Conservation (phyloP, 352 stramenopile genomes). For the Phytophthora aleatoria region DNA sequence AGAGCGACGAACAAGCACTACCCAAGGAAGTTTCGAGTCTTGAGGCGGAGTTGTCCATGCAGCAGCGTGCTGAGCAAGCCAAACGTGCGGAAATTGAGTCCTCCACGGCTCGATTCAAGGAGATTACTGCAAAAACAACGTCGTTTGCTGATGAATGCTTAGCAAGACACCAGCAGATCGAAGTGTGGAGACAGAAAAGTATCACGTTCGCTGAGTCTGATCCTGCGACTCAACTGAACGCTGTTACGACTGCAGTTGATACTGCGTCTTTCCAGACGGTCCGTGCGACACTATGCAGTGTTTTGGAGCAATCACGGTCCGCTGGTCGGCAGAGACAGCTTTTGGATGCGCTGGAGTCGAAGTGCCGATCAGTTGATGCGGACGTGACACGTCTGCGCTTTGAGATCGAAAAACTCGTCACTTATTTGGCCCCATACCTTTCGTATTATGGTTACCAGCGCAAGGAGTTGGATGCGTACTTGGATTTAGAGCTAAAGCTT, state of each 20-base stretch:
- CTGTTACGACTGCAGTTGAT: constrained; percentile 16
- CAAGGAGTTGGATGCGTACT: constrained; percentile 46
- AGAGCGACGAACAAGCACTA: constrained; percentile 34
- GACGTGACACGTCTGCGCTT: constrained; percentile 32
- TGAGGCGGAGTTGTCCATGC: constrained; percentile 14
- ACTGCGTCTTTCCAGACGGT: constrained; percentile 36
- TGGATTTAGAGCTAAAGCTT: constrained; percentile 24
- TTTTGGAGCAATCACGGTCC: constrained; percentile 15
- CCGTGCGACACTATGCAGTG: constrained; percentile 15
- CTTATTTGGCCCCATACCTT: constrained; percentile 43
- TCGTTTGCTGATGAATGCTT: constrained; percentile 54
- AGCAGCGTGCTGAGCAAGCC: constrained; percentile 11
- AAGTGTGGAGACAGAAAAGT: constrained; percentile 40
- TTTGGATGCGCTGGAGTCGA: constrained; percentile 31
- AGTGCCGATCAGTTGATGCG: constrained; percentile 38
- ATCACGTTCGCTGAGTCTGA: constrained; percentile 28
- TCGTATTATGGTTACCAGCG: constrained; percentile 43
- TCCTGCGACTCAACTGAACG: constrained; percentile 9
- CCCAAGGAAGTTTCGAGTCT: constrained; percentile 11
- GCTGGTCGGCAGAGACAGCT: constrained; percentile 25
- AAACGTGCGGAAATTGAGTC: constrained; percentile 13
- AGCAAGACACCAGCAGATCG: constrained; percentile 56
- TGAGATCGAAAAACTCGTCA: constrained; percentile 36
- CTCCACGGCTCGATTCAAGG: constrained; percentile 6
- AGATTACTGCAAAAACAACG: constrained; percentile 26